phyloP scores from a whole-genome alignment of 2,329 filamentous ascomycete species.

The Pyricularia sp. region DNA sequence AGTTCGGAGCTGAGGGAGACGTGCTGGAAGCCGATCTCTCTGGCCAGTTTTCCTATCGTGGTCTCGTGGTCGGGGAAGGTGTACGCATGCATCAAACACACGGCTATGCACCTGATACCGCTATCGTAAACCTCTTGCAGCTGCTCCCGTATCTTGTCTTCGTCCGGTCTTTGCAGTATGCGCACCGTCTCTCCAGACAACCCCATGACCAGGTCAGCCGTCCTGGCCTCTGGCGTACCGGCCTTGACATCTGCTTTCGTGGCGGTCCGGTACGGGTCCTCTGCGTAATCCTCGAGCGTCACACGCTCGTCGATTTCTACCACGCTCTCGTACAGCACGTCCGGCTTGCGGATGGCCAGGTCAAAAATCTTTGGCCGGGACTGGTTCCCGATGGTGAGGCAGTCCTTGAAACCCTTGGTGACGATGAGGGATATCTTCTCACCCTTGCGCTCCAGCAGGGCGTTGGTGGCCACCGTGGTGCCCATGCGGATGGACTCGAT shows the following conservation, averaged over 20 bases:
- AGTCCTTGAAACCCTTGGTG: slow-evolving; percentile 79
- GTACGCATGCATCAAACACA: slow-evolving; percentile 86
- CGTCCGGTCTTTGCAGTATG: slow-evolving; percentile 49
- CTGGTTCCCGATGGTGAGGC: slow-evolving; percentile 81
- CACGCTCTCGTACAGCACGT: slow-evolving; percentile 73
- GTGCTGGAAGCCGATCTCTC: slow-evolving; percentile 70
- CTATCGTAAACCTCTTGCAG: slow-evolving; percentile 54
- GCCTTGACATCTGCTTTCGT: slow-evolving; percentile 41
- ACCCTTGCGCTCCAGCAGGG: slow-evolving; percentile 77
- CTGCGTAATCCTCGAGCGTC: slow-evolving; percentile 82
- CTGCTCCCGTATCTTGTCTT: slow-evolving; percentile 41
- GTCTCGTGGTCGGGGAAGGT: slow-evolving; percentile 82
- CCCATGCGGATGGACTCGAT: slow-evolving; percentile 94
- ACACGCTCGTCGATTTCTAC: slow-evolving; percentile 87
- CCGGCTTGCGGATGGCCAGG: slow-evolving; percentile 72
- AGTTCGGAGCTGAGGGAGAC: slow-evolving; percentile 69
- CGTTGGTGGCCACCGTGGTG: slow-evolving; percentile 89
- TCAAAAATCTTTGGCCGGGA: slow-evolving; percentile 84
- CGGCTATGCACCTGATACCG: slow-evolving; percentile 70
- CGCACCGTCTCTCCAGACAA: slow-evolving; percentile 63
- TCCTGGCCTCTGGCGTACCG: slow-evolving; percentile 30
- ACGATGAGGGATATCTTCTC: slow-evolving; percentile 80
- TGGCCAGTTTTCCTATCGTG: slow-evolving; percentile 60
- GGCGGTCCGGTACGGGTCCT: slow-evolving; percentile 56
- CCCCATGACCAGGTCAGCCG: slow-evolving; percentile 51